A percentile compares a stretch with the other conserved stretches of the same genome.
phyloP scores from a whole-genome alignment of 2,329 filamentous ascomycete species.

The Phoma sp. region DNA sequence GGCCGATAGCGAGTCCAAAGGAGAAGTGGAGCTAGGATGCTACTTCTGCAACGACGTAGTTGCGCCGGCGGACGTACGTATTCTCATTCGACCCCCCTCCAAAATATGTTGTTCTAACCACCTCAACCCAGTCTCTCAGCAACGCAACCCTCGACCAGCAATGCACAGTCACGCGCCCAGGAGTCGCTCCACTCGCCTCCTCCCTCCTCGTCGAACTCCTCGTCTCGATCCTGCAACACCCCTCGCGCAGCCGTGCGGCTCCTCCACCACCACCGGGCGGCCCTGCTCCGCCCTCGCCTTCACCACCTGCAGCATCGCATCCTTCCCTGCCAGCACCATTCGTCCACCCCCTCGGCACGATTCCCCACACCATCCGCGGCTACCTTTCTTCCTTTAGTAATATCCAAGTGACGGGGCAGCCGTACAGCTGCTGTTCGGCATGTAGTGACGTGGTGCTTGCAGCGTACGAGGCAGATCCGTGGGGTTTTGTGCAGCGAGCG shows the following conservation, averaged over 20 bases:
- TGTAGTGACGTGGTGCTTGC: slow-evolving; percentile 74
- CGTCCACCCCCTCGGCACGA: slow-evolving; percentile 69
- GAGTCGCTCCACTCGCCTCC: slow-evolving; percentile 89
- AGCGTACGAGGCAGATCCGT: slow-evolving; percentile 71
- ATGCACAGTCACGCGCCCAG: slow-evolving; percentile 94
- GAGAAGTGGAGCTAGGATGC: slow-evolving; percentile 78
- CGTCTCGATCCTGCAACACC: slow-evolving; percentile 80
- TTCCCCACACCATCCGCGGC: slow-evolving; percentile 82
- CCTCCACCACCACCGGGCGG: background rate
- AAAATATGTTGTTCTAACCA: background rate
- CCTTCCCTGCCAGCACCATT: slow-evolving; percentile 44
- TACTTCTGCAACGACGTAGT: slow-evolving; percentile 99
- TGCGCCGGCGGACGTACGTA: slow-evolving; percentile 84
- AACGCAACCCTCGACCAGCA: slow-evolving; percentile 96
- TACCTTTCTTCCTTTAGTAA: slow-evolving; percentile 77
- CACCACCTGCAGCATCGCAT: slow-evolving; percentile 22
- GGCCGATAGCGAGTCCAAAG: slow-evolving; percentile 37
- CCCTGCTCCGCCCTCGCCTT: slow-evolving; percentile 18
- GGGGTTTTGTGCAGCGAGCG: slow-evolving; percentile 78
- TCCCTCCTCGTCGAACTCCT: slow-evolving; percentile 89
- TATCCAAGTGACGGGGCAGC: slow-evolving; percentile 72
- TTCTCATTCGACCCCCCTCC: slow-evolving; percentile 12
- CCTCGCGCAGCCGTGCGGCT: slow-evolving; percentile 49
- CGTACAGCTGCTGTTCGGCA: slow-evolving; percentile 81
- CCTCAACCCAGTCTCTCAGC: slow-evolving; percentile 73